Evolutionary conservation across 345 rosid genomes (phyloP).

Genomic region (Heritiera fomes): DNA sequence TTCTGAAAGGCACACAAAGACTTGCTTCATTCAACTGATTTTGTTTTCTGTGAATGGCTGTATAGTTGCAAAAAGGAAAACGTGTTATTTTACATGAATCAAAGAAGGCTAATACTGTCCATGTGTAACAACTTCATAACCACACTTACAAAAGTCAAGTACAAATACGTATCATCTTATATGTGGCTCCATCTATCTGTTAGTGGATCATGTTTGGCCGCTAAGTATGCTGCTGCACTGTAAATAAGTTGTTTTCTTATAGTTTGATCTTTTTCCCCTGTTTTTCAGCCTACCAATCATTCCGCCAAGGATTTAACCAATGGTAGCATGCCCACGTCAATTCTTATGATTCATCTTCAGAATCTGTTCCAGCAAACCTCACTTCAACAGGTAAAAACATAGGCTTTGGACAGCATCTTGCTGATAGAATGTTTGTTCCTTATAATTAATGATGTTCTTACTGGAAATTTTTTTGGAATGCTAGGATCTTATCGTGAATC

Average conservation of each 20-base stretch:
- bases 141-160: not conserved
- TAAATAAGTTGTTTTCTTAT: slow-evolving; percentile 8
- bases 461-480: slow-evolving; percentile 28
- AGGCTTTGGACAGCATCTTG: not conserved
- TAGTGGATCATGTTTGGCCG: slow-evolving; percentile 3
- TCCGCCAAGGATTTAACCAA: slow-evolving; percentile 54
- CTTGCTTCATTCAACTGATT: not conserved
- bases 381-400: slow-evolving; percentile 69
- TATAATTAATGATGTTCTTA: slow-evolving; percentile 9
- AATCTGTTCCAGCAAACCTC: slow-evolving; percentile 85
- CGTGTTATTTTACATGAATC: not conserved
- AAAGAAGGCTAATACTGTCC: not conserved
- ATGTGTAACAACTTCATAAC: not conserved
- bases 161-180: not conserved
- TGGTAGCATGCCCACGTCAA: slow-evolving; percentile 41
- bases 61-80: not conserved
- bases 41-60: not conserved
- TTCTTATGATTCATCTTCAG: slow-evolving; percentile 81
- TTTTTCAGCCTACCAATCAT: slow-evolving; percentile 60
- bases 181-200: not conserved
- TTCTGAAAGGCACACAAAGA: not conserved
- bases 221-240: not conserved
- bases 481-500: slow-evolving; percentile 74
- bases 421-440: not conserved
- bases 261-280: not conserved